These are phyloP conservation scores for Calycina herbarum DNA, from an alignment of 2,329 filamentous ascomycete genomes.

Conservation along the genomic window DNA sequence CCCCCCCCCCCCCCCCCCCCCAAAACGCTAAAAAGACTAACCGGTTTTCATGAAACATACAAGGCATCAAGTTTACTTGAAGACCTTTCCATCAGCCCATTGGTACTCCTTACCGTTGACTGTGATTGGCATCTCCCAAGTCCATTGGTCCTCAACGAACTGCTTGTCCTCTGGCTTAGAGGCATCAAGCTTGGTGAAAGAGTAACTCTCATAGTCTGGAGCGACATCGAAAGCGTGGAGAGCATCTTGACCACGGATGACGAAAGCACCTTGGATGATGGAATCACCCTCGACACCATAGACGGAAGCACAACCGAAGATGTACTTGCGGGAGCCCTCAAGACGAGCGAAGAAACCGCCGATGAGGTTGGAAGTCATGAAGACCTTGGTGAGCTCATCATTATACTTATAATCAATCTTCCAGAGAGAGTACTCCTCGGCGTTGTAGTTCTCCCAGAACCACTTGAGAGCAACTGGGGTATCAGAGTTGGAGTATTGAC, in stretches of 20 bases:
- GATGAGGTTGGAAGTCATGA: slow-evolving; percentile 99
- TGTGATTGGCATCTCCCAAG: slow-evolving; percentile 82
- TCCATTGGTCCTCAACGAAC: slow-evolving; percentile 85
- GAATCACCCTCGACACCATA: slow-evolving; percentile 88
- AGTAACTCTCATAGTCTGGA: slow-evolving; percentile 95
- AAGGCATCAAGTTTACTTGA: slow-evolving; percentile 72
- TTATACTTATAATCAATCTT: slow-evolving; percentile 98
- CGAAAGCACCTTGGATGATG: slow-evolving; percentile 87
- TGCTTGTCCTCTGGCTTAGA: slow-evolving; percentile 80
- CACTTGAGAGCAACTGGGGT: slow-evolving; percentile 83
- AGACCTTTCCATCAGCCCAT: slow-evolving; percentile 93
- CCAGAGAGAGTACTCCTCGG: slow-evolving; percentile 96
- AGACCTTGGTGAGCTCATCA: slow-evolving; percentile 91
- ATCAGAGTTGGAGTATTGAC: slow-evolving; percentile 96
- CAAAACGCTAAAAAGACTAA: slow-evolving; percentile 27
- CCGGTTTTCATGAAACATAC: slow-evolving; percentile 17
- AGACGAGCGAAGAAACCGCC: slow-evolving; percentile 97
- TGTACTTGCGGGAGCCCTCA: slow-evolving; percentile 95
- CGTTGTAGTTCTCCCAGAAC: slow-evolving; percentile 97
- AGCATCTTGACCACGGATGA: slow-evolving; percentile 89
- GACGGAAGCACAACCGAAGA: slow-evolving; percentile 89
- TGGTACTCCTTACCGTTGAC: slow-evolving; percentile 85
- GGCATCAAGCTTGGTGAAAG: slow-evolving; percentile 94
- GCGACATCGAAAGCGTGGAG: slow-evolving; percentile 91
- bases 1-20: neutral